These are phyloP conservation scores for Flaveria robusta DNA, from an alignment of 129 eudicot genomes.

Conservation along the genomic window DNA sequence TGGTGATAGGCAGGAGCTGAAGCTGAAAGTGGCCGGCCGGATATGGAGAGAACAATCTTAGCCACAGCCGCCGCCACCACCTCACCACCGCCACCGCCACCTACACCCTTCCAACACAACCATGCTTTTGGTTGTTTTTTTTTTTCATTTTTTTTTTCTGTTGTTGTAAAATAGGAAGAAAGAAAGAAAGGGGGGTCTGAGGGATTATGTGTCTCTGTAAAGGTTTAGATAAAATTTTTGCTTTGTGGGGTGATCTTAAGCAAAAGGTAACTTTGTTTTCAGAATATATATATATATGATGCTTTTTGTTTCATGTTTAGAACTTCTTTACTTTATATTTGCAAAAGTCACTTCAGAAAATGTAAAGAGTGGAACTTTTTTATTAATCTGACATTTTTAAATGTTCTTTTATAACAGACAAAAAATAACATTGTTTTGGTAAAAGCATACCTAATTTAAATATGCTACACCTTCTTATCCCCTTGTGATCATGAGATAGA, in stretches of 20 bases:
- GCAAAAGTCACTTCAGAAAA: neutral
- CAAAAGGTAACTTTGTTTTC: conserved; percentile 29
- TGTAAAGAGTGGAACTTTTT: neutral
- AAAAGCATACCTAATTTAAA: neutral
- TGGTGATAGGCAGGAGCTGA: conserved; percentile 65
- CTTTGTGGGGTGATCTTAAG: conserved; percentile 30
- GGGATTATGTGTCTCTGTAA: conserved; percentile 31
- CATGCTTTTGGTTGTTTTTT: conserved; percentile 5
- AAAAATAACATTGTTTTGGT: neutral
- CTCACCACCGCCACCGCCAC: neutral
- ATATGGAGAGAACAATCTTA: conserved; percentile 62
- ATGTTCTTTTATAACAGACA: neutral
- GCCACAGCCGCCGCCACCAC: neutral
- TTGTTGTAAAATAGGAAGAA: conserved; percentile 37
- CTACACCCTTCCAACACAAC: neutral
- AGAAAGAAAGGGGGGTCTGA: conserved; percentile 28
- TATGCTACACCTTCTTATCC: neutral
- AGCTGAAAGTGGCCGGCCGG: conserved; percentile 67
- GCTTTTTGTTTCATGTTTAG: neutral
- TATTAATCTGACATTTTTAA: neutral
- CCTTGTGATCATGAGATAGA: neutral
- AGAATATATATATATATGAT: conserved; percentile 27
- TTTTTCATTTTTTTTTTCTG: neutral
- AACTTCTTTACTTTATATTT: neutral
- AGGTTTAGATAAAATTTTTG: conserved; percentile 37